These are phyloP conservation scores for Plasmodium cynomolgi DNA, from an alignment of 169 alveolate species.

Conservation along the genomic window DNA sequence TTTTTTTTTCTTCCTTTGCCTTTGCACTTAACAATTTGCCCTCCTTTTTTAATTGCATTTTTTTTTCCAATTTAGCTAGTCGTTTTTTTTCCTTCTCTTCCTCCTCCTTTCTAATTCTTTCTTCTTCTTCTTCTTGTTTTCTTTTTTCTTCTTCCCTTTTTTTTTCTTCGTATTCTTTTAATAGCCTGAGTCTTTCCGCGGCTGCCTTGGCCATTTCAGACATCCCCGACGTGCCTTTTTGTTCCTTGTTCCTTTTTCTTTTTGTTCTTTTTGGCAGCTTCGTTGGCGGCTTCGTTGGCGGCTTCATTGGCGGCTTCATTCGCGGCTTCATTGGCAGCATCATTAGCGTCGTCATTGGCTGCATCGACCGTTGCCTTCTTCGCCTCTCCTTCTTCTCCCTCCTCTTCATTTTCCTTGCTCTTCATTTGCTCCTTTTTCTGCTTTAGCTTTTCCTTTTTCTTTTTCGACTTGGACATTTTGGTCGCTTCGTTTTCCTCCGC, in stretches of 20 bases:
- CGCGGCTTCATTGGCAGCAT: slow-evolving; percentile 28
- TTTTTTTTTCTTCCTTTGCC: slow-evolving; percentile 85
- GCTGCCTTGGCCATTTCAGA: slow-evolving; percentile 86
- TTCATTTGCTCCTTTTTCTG: slow-evolving; percentile 76
- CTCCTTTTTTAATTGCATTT: slow-evolving; percentile 86
- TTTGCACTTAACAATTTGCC: slow-evolving; percentile 87
- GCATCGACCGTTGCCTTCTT: slow-evolving; percentile 33
- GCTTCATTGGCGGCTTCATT: slow-evolving; percentile 22
- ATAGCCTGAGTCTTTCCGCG: slow-evolving; percentile 84
- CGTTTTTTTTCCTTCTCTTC: slow-evolving; percentile 85
- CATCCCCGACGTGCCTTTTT: slow-evolving; percentile 75
- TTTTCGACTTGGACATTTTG: slow-evolving; percentile 58
- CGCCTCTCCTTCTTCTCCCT: slow-evolving; percentile 11
- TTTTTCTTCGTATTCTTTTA: slow-evolving; percentile 78
- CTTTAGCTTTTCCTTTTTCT: slow-evolving; percentile 68
- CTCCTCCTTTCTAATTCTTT: slow-evolving; percentile 84
- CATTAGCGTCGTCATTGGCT: slow-evolving; percentile 13
- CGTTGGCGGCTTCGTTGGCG: slow-evolving; percentile 34
- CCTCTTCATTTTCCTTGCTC: slow-evolving; percentile 38
- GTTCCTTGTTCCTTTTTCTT: slow-evolving; percentile 76
- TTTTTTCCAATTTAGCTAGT: slow-evolving; percentile 85
- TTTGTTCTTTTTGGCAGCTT: slow-evolving; percentile 74
- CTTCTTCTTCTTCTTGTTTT: slow-evolving; percentile 85
- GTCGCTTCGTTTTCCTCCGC: slow-evolving; percentile 9
- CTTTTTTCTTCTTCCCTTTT: slow-evolving; percentile 84